Conservation (phyloP, 345 rosid genomes). For the Anastatica hierochuntica region DNA sequence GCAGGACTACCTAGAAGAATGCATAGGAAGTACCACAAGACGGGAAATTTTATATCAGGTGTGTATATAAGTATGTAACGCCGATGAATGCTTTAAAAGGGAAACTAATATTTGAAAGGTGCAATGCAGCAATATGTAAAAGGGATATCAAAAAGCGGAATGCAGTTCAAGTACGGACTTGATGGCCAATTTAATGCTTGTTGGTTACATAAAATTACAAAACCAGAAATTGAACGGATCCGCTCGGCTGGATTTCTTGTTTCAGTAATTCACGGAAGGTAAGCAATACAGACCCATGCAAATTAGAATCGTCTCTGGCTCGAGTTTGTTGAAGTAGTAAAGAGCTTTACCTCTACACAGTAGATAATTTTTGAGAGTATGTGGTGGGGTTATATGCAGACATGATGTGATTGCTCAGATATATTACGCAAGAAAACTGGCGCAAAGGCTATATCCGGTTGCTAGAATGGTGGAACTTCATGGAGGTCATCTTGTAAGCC, state of each 20-base stretch:
- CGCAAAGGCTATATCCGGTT: slow-evolving; percentile 65
- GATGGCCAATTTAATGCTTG: slow-evolving; percentile 95
- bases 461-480: slow-evolving; percentile 93
- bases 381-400: slow-evolving; percentile 34
- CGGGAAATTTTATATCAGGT: slow-evolving; percentile 71
- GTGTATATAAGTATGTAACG: neutral
- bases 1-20: slow-evolving; percentile 64
- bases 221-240: slow-evolving; percentile 49
- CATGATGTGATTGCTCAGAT: slow-evolving; percentile 90
- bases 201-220: slow-evolving; percentile 78
- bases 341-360: neutral
- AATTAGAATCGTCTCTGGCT: neutral
- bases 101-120: neutral
- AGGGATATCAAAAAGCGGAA: slow-evolving; percentile 82
- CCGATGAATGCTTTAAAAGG: neutral
- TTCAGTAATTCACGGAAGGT: slow-evolving; percentile 96
- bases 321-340: neutral
- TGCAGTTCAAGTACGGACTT: slow-evolving; percentile 78
- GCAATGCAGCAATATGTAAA: slow-evolving; percentile 77
- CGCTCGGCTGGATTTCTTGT: slow-evolving; percentile 77
- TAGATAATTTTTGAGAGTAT: neutral
- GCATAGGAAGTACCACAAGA: slow-evolving; percentile 50
- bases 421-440: slow-evolving; percentile 70
- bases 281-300: neutral
- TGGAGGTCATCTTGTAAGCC: slow-evolving; percentile 97